Evolutionary conservation across 2,329 filamentous ascomycete genomes (phyloP).

Genomic region (Neocucurbitaria cava): DNA sequence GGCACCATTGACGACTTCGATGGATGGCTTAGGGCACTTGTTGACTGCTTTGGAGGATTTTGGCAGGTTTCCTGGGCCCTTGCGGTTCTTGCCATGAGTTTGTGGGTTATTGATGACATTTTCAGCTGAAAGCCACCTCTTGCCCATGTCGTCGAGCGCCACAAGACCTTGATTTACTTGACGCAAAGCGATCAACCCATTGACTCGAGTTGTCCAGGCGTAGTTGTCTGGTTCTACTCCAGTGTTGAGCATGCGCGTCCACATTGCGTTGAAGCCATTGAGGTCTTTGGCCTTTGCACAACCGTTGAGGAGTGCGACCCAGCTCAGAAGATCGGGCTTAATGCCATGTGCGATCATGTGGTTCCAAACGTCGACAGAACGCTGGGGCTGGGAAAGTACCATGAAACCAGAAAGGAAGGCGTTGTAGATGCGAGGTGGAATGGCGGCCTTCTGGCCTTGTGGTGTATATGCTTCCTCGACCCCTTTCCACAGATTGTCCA

Average conservation of each 20-base stretch:
- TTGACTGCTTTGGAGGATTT: constrained; percentile 34
- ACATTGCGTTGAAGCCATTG: constrained; percentile 69
- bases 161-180: constrained; percentile 64
- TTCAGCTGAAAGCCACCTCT: constrained; percentile 60
- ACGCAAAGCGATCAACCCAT: constrained; percentile 66
- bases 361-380: constrained; percentile 64
- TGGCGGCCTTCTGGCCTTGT: constrained; percentile 13
- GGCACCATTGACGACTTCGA: constrained; percentile 73
- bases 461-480: constrained; percentile 23
- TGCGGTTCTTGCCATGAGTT: constrained; percentile 11
- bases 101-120: constrained; percentile 15
- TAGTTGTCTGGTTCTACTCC: constrained; percentile 67
- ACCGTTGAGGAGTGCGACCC: constrained; percentile 76
- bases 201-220: constrained; percentile 75
- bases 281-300: constrained; percentile 67
- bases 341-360: constrained; percentile 62
- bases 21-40: constrained; percentile 64
- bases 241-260: constrained; percentile 67
- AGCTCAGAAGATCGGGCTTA: constrained; percentile 68
- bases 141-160: constrained; percentile 71
- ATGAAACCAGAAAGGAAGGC: constrained; percentile 58
- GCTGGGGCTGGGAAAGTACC: constrained; percentile 49
- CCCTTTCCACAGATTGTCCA: constrained; percentile 38
- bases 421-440: constrained; percentile 49
- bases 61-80: constrained; percentile 15